Percentiles rank a stretch among this genome's conserved stretches.
These are phyloP conservation scores for Vitis rupestris DNA, from an alignment of 164 flowering plant genomes.

Conservation along the genomic window DNA sequence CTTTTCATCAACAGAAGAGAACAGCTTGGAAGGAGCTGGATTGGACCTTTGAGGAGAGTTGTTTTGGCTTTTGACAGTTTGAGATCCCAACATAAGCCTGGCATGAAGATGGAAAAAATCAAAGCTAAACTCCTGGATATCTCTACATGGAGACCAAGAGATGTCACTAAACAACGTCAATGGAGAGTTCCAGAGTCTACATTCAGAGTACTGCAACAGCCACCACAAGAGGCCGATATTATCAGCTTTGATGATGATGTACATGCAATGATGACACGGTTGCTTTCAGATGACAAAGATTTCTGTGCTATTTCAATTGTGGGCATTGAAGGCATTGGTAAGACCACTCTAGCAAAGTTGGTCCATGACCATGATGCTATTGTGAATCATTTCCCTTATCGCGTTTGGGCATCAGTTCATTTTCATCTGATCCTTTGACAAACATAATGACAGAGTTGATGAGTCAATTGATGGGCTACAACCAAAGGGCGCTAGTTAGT, in stretches of 20 bases:
- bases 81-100: too few species aligned
- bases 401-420: neutral
- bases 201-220: too few species aligned
- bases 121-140: too few species aligned
- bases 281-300: neutral
- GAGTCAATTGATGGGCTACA: too few species aligned
- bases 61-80: too few species aligned
- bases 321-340: conserved; percentile 9
- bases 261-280: neutral
- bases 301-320: neutral
- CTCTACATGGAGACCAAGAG: too few species aligned
- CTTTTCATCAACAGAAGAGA: conserved; percentile 1
- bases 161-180: too few species aligned
- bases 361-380: neutral
- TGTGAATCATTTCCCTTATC: neutral
- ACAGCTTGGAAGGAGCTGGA: too few species aligned
- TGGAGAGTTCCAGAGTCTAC: too few species aligned
- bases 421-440: neutral
- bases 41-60: too few species aligned
- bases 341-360: conserved; percentile 7
- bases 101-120: too few species aligned
- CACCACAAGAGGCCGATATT: neutral
- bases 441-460: neutral
- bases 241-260: neutral
- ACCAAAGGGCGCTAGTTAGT: too few species aligned